Percentiles rank a stretch among this genome's conserved stretches.
Evolutionary conservation across 805 yeast species (phyloP).

Genomic region (Wickerhamiella allomyrinae): DNA sequence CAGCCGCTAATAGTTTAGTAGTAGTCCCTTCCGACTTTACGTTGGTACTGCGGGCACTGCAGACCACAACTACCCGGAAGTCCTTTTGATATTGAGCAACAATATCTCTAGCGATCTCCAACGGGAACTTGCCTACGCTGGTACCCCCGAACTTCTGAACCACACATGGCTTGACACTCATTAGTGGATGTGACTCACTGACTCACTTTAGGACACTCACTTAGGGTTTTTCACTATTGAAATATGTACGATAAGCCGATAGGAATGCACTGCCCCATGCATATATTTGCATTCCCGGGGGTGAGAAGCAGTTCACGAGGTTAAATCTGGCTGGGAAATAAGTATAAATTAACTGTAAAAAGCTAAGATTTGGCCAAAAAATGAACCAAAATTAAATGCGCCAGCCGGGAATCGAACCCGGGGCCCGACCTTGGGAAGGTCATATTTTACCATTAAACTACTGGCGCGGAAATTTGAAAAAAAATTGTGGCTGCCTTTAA

Average conservation of each 20-base stretch:
- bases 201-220: no score
- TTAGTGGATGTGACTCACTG: not conserved
- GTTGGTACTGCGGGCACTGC: constrained; percentile 85
- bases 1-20: constrained; percentile 67
- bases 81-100: constrained; percentile 42
- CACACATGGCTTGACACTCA: constrained; percentile 35
- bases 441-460: constrained; percentile 25
- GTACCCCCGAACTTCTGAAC: constrained; percentile 98
- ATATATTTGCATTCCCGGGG: no score
- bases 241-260: no score
- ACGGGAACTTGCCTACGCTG: constrained; percentile 88
- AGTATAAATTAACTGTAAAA: no score
- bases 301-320: no score
- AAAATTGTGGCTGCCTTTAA: no score
- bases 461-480: constrained; percentile 14
- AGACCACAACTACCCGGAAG: constrained; percentile 75
- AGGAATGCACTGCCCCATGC: no score
- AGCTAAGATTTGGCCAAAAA: no score
- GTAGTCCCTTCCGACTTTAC: constrained; percentile 95
- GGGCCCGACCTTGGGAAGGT: constrained; percentile 25
- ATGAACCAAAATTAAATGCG: constrained; percentile 12
- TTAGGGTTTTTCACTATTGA: no score
- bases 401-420: constrained; percentile 27
- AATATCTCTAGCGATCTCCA: constrained; percentile 70
- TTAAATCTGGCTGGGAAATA: no score